Evolutionary conservation across 106 monocot genomes (phyloP).

Genomic region (Dioscorea alata): DNA sequence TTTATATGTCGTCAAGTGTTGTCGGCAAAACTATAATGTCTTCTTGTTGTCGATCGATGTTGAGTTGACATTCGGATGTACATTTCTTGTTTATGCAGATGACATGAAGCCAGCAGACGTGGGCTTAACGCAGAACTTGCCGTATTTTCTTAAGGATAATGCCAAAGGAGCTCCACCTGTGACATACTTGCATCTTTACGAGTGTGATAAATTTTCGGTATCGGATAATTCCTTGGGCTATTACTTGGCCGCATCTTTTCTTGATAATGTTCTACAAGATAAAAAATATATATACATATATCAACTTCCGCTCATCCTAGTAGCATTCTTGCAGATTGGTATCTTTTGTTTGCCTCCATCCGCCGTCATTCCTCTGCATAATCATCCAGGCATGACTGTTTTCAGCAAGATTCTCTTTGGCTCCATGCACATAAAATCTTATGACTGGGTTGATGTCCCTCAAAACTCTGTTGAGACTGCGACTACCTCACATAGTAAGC

Average conservation of each 20-base stretch:
- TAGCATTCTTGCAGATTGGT: conserved; percentile 47
- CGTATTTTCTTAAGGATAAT: conserved; percentile 16
- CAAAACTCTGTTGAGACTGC: neutral
- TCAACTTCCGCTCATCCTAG: neutral
- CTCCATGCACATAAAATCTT: conserved; percentile 85
- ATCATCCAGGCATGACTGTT: conserved; percentile 96
- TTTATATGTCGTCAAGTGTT: neutral
- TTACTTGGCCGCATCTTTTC: neutral
- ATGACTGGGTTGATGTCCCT: conserved; percentile 56
- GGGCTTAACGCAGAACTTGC: conserved; percentile 23
- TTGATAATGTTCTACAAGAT: neutral
- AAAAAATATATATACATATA: neutral
- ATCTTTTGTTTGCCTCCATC: conserved; percentile 71
- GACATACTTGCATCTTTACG: conserved; percentile 39
- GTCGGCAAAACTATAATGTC: neutral
- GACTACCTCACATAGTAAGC: conserved; percentile 13
- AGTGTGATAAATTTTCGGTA: conserved; percentile 40
- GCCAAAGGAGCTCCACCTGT: conserved; percentile 11
- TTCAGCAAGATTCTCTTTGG: conserved; percentile 89
- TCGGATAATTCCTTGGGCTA: neutral
- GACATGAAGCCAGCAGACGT: conserved; percentile 37
- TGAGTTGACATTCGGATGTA: neutral
- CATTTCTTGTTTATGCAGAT: conserved; percentile 23
- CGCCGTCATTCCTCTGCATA: conserved; percentile 76
- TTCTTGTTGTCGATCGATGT: neutral